Evolutionary conservation across 2,329 filamentous ascomycete species (phyloP).

Genomic region (Sarocladium strictum): DNA sequence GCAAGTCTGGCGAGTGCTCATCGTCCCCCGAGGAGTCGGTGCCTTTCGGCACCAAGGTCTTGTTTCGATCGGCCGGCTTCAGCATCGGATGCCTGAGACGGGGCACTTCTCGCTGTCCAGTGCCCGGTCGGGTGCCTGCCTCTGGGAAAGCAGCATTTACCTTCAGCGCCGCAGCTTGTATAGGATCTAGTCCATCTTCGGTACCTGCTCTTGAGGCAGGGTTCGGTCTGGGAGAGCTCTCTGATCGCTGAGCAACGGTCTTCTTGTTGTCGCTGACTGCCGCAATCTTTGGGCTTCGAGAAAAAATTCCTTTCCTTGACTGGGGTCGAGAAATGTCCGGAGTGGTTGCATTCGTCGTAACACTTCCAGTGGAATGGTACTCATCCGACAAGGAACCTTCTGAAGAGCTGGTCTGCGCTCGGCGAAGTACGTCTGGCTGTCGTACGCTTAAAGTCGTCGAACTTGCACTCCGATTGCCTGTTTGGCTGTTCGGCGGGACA

Average conservation of each 20-base stretch:
- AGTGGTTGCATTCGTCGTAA: constrained; percentile 32
- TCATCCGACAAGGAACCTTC: constrained; percentile 34
- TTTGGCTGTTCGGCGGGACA: neutral
- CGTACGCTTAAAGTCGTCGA: constrained; percentile 8
- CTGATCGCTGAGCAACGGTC: neutral
- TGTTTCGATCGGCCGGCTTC: constrained; percentile 20
- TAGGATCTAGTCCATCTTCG: constrained; percentile 19
- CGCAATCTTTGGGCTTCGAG: constrained; percentile 4
- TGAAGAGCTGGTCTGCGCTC: constrained; percentile 22
- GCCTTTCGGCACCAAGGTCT: constrained; percentile 1
- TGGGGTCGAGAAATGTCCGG: constrained; percentile 34
- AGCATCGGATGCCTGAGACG: constrained; percentile 34
- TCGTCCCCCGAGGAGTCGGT: neutral
- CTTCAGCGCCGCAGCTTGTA: constrained; percentile 24
- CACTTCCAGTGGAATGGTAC: constrained; percentile 26
- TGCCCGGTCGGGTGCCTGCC: constrained; percentile 15
- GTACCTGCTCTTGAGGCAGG: constrained; percentile 9
- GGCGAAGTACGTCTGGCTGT: neutral
- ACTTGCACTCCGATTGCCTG: neutral
- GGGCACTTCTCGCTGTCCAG: constrained; percentile 14
- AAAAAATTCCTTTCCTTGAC: constrained; percentile 28
- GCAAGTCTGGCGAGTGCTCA: neutral
- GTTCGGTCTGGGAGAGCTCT: neutral
- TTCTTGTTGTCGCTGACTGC: neutral
- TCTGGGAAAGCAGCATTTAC: constrained; percentile 26